Evolutionary conservation across 129 eudicot species (phyloP).

Genomic region (Flaveria linearis): DNA sequence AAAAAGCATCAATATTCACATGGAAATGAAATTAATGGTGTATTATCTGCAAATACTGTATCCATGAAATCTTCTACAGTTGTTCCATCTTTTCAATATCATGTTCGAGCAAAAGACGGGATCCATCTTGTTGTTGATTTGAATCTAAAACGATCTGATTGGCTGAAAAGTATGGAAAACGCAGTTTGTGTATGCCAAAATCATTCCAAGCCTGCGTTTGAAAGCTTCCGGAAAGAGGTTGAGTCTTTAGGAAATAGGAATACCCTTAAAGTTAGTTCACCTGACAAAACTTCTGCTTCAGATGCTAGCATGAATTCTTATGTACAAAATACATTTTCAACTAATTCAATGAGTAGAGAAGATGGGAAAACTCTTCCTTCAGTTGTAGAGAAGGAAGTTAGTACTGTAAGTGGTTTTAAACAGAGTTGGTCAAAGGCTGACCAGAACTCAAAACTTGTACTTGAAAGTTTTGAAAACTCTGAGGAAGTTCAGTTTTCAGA

Average conservation of each 20-base stretch:
- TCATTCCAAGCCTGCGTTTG: conserved; percentile 34
- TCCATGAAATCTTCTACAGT: conserved; percentile 32
- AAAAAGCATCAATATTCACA: conserved; percentile 17
- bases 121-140: conserved; percentile 52
- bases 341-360: conserved; percentile 21
- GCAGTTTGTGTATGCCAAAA: conserved; percentile 29
- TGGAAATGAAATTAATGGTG: conserved; percentile 16
- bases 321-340: conserved; percentile 17
- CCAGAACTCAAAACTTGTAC: conserved; percentile 25
- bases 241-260: conserved; percentile 36
- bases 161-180: conserved; percentile 40
- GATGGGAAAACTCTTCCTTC: conserved; percentile 27
- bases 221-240: conserved; percentile 47
- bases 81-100: conserved; percentile 44
- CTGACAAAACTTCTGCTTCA: conserved; percentile 24
- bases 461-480: conserved; percentile 17
- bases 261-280: conserved; percentile 25
- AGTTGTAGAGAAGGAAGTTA: conserved; percentile 29
- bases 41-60: conserved; percentile 25
- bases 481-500: conserved; percentile 31
- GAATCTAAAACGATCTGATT: conserved; percentile 46
- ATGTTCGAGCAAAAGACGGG: conserved; percentile 40
- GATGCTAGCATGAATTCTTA: conserved; percentile 24
- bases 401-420: conserved; percentile 25
- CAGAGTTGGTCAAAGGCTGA: conserved; percentile 24